Evolutionary conservation across 192 early-diverging fungal species (phyloP).

Genomic region (Backusella westeae): DNA sequence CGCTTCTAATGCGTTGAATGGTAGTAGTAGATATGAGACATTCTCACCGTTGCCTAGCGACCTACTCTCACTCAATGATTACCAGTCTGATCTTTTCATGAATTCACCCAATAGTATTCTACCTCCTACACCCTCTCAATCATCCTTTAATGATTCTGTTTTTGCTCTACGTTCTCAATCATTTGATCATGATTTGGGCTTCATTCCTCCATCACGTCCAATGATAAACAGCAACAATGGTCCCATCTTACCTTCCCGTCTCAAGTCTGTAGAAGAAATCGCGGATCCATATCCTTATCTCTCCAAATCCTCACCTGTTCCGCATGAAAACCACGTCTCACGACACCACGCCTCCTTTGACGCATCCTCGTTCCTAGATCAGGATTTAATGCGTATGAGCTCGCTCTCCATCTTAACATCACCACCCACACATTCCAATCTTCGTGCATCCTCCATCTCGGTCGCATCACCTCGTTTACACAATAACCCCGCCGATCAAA

Average conservation of each 20-base stretch:
- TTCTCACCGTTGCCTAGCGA: slow-evolving; percentile 52
- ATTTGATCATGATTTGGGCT: slow-evolving; percentile 36
- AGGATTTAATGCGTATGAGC: slow-evolving; percentile 11
- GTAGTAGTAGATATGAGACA: slow-evolving; percentile 20
- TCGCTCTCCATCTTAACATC: not conserved
- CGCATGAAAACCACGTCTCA: not conserved
- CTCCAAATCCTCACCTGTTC: slow-evolving; percentile 5
- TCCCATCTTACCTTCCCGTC: not conserved
- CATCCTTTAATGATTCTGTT: slow-evolving; percentile 41
- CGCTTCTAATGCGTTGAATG: slow-evolving; percentile 7
- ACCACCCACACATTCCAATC: not conserved
- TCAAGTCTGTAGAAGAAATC: not conserved
- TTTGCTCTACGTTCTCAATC: slow-evolving; percentile 37
- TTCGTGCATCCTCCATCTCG: not conserved
- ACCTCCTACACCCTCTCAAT: slow-evolving; percentile 5
- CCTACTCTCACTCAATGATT: slow-evolving; percentile 46
- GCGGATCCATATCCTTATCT: slow-evolving; percentile 5
- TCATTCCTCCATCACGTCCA: slow-evolving; percentile 7
- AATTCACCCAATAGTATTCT: not conserved
- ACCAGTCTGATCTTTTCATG: slow-evolving; percentile 21
- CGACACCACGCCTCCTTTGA: not conserved
- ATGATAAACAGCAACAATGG: not conserved
- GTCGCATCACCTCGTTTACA: not conserved
- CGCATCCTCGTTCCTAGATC: not conserved
- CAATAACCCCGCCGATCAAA: slow-evolving; percentile 81